Percentiles rank a stretch among this genome's conserved stretches.
Evolutionary conservation across 1,139 yeast species (phyloP).

Genomic region (Kodamaea anthophila): DNA sequence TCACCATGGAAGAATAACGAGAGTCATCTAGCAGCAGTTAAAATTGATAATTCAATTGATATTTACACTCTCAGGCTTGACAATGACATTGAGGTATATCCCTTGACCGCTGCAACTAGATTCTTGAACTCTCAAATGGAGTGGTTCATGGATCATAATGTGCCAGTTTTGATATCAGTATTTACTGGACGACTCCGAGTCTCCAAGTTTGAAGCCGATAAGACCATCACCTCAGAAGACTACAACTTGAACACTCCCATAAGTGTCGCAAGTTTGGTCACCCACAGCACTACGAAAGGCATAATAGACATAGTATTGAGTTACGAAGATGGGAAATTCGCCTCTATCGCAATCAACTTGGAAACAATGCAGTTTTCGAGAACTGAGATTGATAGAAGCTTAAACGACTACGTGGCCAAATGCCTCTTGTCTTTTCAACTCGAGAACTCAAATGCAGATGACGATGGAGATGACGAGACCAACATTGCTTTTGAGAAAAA

Average conservation of each 20-base stretch:
- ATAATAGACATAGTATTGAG: conserved; percentile 9
- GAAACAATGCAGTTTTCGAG: conserved; percentile 1
- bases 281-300: background rate
- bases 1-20: conserved; percentile 15
- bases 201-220: background rate
- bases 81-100: conserved; percentile 1
- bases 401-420: conserved; percentile 16
- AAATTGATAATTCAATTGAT: conserved; percentile 17
- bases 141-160: conserved; percentile 2
- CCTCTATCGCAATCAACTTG: conserved; percentile 12
- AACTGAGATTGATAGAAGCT: conserved; percentile 6
- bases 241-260: conserved; percentile 4
- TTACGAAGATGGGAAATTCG: conserved; percentile 29
- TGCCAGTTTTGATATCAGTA: conserved; percentile 3
- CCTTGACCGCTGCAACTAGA: conserved; percentile 2
- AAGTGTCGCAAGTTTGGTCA: conserved; percentile 6
- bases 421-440: conserved; percentile 24
- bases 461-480: conserved; percentile 9
- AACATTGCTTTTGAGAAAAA: conserved; percentile 9
- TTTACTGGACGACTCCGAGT: conserved; percentile 7
- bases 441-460: conserved; percentile 17
- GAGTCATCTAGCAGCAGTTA: conserved; percentile 12
- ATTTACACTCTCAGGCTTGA: too few relatives aligned
- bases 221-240: background rate
- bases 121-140: conserved; percentile 6